Percentiles rank a stretch among this genome's conserved stretches.
Evolutionary conservation across 2,329 filamentous ascomycete species (phyloP).

Genomic region (Aspergillus niger): DNA sequence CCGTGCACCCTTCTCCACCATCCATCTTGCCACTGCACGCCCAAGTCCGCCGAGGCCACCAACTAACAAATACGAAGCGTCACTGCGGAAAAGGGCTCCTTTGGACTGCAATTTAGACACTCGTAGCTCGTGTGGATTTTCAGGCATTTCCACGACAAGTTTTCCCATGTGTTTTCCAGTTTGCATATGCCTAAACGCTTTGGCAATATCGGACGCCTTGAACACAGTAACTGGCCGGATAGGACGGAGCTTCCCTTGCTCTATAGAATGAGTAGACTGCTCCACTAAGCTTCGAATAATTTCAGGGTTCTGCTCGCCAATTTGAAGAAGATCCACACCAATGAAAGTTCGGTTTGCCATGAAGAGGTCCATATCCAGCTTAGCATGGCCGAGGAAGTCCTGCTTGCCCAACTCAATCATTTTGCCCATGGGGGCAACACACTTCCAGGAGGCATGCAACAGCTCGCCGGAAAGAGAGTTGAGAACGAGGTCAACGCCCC

Average conservation of each 20-base stretch:
- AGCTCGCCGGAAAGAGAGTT: constrained; percentile 12
- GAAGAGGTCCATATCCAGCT: constrained; percentile 19
- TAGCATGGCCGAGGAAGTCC: constrained; percentile 14
- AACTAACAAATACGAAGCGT: constrained; percentile 16
- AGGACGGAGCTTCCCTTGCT: constrained; percentile 14
- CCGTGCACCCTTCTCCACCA: constrained; percentile 20
- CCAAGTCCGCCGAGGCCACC: constrained; percentile 23
- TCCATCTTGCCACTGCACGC: constrained; percentile 15
- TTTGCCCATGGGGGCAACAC: constrained; percentile 24
- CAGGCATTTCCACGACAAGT: constrained; percentile 35
- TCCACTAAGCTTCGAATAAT: constrained; percentile 10
- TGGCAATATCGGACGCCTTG: constrained; percentile 31
- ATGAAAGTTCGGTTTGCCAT: constrained; percentile 19
- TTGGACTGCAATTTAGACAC: background rate
- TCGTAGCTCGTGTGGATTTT: background rate
- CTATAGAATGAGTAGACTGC: constrained; percentile 1
- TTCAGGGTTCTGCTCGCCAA: constrained; percentile 13
- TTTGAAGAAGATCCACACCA: constrained; percentile 24
- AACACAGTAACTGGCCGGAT: constrained; percentile 24
- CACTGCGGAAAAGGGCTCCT: background rate
- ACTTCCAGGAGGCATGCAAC: constrained; percentile 13
- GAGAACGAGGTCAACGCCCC: constrained; percentile 24
- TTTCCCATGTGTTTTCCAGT: constrained; percentile 49
- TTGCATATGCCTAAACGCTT: constrained; percentile 50
- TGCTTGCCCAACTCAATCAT: constrained; percentile 26